Percentiles rank a stretch among this genome's conserved stretches.
These are phyloP conservation scores for Parastagonospora avenae DNA, from an alignment of 2,329 filamentous ascomycete genomes.

Conservation along the genomic window DNA sequence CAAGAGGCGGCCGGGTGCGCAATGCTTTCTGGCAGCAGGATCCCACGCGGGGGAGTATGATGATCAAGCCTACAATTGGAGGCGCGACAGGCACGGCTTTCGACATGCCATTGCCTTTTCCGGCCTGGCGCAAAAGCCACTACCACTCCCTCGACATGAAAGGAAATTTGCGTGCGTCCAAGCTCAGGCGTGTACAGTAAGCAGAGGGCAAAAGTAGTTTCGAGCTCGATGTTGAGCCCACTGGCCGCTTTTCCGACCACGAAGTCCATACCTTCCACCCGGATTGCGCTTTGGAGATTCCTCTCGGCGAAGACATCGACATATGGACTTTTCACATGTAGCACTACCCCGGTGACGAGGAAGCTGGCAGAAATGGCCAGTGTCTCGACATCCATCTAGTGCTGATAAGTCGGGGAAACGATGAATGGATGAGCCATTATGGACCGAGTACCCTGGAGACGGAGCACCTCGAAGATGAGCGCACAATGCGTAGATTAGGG, in stretches of 20 bases:
- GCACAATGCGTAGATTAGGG: neutral
- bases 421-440: neutral
- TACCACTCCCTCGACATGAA: neutral
- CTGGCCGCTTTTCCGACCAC: neutral
- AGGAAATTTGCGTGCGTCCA: neutral
- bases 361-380: neutral
- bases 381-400: neutral
- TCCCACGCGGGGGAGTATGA: neutral
- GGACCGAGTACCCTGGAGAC: neutral
- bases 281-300: neutral
- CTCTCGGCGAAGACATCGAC: neutral
- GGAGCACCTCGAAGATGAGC: neutral
- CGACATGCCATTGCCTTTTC: neutral
- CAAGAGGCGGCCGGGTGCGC: neutral
- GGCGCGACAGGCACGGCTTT: neutral
- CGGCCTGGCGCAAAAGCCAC: neutral
- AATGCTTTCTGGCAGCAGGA: neutral
- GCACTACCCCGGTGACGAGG: neutral
- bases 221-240: neutral
- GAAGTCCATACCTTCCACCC: neutral
- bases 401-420: neutral
- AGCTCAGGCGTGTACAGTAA: neutral
- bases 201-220: neutral
- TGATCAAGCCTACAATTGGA: neutral
- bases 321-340: neutral